These are phyloP conservation scores for Wickerhamomyces ciferrii DNA, from an alignment of 805 yeast species.

Conservation along the genomic window DNA sequence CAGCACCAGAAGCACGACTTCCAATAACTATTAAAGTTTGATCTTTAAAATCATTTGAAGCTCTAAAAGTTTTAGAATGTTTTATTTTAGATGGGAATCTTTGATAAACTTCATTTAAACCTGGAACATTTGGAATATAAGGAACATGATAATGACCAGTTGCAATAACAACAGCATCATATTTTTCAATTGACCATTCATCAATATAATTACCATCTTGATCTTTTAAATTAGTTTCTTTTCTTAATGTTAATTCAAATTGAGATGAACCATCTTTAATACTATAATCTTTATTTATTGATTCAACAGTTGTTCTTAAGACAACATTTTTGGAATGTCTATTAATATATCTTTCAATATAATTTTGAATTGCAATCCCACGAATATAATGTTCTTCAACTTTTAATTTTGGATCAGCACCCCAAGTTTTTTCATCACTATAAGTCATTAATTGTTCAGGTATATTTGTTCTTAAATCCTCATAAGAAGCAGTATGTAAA, in stretches of 20 bases:
- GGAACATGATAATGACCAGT: constrained; percentile 57
- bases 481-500: constrained; percentile 26
- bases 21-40: constrained; percentile 53
- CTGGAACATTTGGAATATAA: constrained; percentile 41
- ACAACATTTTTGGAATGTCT: constrained; percentile 22
- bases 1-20: constrained; percentile 65
- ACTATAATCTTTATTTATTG: constrained; percentile 20
- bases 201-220: constrained; percentile 22
- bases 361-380: constrained; percentile 49
- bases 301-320: constrained; percentile 33
- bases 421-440: constrained; percentile 35
- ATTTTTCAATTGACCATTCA: constrained; percentile 31
- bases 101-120: constrained; percentile 29
- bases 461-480: constrained; percentile 31
- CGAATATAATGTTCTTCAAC: constrained; percentile 39
- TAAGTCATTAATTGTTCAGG: constrained; percentile 41
- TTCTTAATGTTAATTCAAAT: constrained; percentile 28
- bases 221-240: constrained; percentile 15
- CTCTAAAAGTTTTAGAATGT: constrained; percentile 27
- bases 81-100: constrained; percentile 15
- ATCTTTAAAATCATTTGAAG: constrained; percentile 12
- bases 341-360: constrained; percentile 42
- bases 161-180: constrained; percentile 42
- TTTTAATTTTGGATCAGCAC: constrained; percentile 13
- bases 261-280: constrained; percentile 5